Evolutionary conservation across 2,329 filamentous ascomycete genomes (phyloP).

Genomic region (Aureobasidium sp.): DNA sequence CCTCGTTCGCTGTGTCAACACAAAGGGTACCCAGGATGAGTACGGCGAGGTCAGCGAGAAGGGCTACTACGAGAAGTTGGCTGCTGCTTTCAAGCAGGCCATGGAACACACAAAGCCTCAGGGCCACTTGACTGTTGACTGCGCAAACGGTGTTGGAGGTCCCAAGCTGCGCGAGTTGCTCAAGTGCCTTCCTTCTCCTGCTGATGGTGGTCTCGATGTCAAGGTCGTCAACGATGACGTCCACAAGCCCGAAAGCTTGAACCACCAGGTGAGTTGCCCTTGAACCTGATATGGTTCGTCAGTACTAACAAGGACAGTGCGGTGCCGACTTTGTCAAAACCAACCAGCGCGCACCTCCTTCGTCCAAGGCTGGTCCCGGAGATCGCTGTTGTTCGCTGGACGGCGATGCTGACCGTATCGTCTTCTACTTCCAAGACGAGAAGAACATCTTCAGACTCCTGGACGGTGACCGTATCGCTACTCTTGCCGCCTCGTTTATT

Average conservation of each 20-base stretch:
- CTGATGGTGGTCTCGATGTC: conserved; percentile 64
- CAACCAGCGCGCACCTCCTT: conserved; percentile 79
- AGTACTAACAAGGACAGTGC: conserved; percentile 44
- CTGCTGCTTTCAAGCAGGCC: conserved; percentile 72
- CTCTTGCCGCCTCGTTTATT: conserved; percentile 86
- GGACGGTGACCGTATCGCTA: conserved; percentile 94
- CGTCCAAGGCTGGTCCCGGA: conserved; percentile 64
- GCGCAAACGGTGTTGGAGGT: conserved; percentile 92
- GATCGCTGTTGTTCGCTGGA: conserved; percentile 86
- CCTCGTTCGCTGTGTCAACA: conserved; percentile 88
- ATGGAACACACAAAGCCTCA: conserved; percentile 67
- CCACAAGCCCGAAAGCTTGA: conserved; percentile 77
- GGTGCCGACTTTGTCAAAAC: conserved; percentile 98
- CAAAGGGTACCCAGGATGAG: conserved; percentile 71
- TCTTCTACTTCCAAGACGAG: conserved; percentile 87
- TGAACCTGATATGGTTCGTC: not conserved
- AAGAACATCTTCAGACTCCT: conserved; percentile 82
- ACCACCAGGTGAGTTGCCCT: conserved; percentile 63
- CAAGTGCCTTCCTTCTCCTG: conserved; percentile 64
- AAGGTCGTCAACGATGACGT: conserved; percentile 90
- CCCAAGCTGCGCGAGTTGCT: conserved; percentile 81
- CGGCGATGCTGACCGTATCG: conserved; percentile 88
- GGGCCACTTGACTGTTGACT: conserved; percentile 76
- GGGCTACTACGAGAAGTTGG: conserved; percentile 92
- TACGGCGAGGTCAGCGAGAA: conserved; percentile 85